Evolutionary conservation across 176 grass and related monocot species (phyloP).

Genomic region (Bolboschoenus planiculmis): DNA sequence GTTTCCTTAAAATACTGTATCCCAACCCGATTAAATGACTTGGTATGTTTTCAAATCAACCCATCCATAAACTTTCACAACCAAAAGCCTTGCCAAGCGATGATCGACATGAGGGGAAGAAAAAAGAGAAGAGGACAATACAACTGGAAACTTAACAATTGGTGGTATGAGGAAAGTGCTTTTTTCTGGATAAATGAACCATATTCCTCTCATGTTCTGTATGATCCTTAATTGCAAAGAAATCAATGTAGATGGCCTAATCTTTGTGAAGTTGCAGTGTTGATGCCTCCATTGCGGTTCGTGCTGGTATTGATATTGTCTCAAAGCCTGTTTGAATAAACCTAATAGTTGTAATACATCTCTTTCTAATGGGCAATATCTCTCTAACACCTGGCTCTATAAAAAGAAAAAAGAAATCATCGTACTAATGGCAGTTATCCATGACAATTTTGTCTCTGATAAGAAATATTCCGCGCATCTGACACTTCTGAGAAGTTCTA

Average conservation of each 20-base stretch:
- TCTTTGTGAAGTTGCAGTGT: neutral
- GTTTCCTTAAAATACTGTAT: neutral
- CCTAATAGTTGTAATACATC: neutral
- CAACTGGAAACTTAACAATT: neutral
- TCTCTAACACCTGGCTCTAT: neutral
- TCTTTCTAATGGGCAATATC: neutral
- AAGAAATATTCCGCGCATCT: neutral
- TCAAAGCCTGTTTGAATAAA: neutral
- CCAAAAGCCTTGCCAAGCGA: neutral
- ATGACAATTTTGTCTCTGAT: neutral
- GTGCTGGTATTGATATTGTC: neutral
- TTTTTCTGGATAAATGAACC: neutral
- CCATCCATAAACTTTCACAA: neutral
- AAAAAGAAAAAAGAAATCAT: neutral
- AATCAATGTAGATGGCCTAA: neutral
- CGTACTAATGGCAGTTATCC: neutral
- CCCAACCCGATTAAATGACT: neutral
- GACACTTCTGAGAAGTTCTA: neutral
- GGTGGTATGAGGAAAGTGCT: neutral
- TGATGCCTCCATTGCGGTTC: neutral
- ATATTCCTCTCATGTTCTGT: neutral
- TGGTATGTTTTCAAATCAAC: neutral
- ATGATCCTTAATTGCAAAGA: neutral
- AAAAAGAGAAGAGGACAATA: neutral
- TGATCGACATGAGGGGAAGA: neutral